These are phyloP conservation scores for Monosporascus sp. DNA, from an alignment of 2,329 filamentous ascomycete genomes.

Conservation along the genomic window DNA sequence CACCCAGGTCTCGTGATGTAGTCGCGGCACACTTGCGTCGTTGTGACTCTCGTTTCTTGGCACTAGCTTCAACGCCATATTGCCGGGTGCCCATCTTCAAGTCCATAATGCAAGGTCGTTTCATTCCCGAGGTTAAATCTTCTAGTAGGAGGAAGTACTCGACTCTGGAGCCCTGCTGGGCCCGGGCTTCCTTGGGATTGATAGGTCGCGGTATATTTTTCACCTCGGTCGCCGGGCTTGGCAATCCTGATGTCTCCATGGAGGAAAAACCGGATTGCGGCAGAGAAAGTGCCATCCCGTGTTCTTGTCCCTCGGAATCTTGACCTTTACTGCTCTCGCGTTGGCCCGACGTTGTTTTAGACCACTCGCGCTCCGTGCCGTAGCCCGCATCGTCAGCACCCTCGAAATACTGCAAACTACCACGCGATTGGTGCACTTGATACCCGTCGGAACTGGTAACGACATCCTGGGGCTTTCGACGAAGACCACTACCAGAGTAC, in stretches of 20 bases:
- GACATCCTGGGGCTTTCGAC: conserved; percentile 68
- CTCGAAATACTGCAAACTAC: conserved; percentile 86
- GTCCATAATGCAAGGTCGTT: conserved; percentile 91
- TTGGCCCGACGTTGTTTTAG: conserved; percentile 13
- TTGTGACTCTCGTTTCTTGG: conserved; percentile 92
- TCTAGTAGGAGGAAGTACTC: conserved; percentile 92
- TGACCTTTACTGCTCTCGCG: conserved; percentile 8
- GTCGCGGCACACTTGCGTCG: conserved; percentile 88
- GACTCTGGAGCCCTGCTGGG: conserved; percentile 60
- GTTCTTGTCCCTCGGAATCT: conserved; percentile 7
- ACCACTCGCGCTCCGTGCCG: conserved; percentile 62
- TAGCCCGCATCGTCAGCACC: conserved; percentile 83
- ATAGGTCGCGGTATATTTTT: conserved; percentile 54
- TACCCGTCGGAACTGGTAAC: conserved; percentile 46
- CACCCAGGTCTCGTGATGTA: conserved; percentile 85
- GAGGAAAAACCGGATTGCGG: conserved; percentile 31
- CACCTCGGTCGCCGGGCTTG: conserved; percentile 34
- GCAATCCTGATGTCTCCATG: conserved; percentile 29
- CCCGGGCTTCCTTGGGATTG: conserved; percentile 74
- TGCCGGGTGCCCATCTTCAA: conserved; percentile 98
- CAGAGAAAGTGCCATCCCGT: conserved; percentile 3
- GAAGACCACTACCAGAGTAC: conserved; percentile 82
- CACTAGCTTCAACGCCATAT: conserved; percentile 85
- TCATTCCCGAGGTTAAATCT: conserved; percentile 95
- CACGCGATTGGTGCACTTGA: conserved; percentile 43